A percentile compares a stretch with the other conserved stretches of the same genome.
Conservation (phyloP, 306 rosid genomes). For the Mimosa bimucronata region DNA sequence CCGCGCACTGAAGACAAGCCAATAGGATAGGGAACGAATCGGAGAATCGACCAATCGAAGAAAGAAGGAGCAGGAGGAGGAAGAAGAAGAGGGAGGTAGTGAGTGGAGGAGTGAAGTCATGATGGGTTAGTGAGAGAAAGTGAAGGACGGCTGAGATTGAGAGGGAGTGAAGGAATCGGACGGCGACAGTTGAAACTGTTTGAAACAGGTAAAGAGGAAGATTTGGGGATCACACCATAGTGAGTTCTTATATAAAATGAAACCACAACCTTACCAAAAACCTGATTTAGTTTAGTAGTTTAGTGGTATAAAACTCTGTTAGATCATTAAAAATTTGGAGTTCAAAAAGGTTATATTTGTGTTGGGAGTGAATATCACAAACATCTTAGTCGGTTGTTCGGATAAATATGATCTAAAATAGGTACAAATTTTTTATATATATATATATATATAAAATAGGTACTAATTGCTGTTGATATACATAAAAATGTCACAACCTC, state of each 20-base stretch:
- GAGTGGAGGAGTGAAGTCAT: conserved; percentile 8
- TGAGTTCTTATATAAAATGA: conserved; percentile 10
- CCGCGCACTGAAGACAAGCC: conserved; percentile 30
- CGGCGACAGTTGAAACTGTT: conserved; percentile 48
- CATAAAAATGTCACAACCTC: too few relatives aligned
- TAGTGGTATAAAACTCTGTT: too few relatives aligned
- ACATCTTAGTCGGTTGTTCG: too few relatives aligned
- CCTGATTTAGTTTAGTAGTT: too few relatives aligned
- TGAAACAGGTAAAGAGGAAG: conserved; percentile 1
- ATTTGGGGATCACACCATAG: conserved; percentile 43
- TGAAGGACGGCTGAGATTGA: conserved; percentile 44
- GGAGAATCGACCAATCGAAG: conserved; percentile 39
- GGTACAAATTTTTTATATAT: too few relatives aligned
- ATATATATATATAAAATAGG: too few relatives aligned
- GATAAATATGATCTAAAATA: too few relatives aligned
- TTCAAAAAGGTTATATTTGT: too few relatives aligned
- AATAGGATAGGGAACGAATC: conserved; percentile 46
- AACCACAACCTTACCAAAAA: too few relatives aligned
- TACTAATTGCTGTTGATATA: too few relatives aligned
- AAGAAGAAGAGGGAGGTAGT: not conserved
- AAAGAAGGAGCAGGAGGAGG: conserved; percentile 11
- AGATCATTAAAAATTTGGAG: too few relatives aligned
- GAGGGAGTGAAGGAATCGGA: conserved; percentile 29
- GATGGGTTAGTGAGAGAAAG: not conserved
- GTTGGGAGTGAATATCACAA: too few relatives aligned